Base-by-base conservation (phyloP, 768 basidiomycete species). In the Suillus hirtellus region DNA sequence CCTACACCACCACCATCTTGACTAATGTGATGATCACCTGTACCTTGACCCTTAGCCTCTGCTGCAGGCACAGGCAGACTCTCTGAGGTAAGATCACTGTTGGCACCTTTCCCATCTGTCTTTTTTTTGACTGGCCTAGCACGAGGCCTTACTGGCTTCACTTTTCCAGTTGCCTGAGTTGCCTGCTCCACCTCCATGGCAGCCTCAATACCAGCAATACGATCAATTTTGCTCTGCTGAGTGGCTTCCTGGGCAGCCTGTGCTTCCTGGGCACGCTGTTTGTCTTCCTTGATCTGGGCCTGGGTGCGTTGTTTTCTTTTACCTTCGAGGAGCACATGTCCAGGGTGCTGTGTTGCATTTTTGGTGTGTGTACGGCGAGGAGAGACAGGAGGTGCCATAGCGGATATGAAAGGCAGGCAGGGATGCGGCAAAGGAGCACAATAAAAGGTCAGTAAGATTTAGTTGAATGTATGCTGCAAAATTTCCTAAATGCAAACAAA, bases 301-400 rank as follows among this genome's bases (percentile, higher is more conserved):
- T 47, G 24, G 40, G 60, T 64, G 34, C 8, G 42, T 7, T 15
- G 6, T 37, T 64, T 64, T 21, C 40, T n/a, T 21, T 35, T 54
- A 9, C 53, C 40, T 14, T 64, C 60, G 12, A 61, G 54, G 15
- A 64, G 31, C n/a, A 64, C 31, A 0, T 17, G 64, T 6, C 60
- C 60, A 15, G 64, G 64, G 12, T 27, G 47, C n/a, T 64, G 64
- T 40, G 21, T 59, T 7, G 55, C 37, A 38, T 64, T 64, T 21
- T 64, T 64, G 10, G 9, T 8, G 21, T 7, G 11, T 21, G 64
- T 64, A 43, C 17, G 63, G 21, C 8, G 34, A 37, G 19, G 37
- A 34, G 56, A 50, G 40, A 35, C 17, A 12, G 44, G 14, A 34
- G 38, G n/a, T 47, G n/a, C 38, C 63, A 54, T 64, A 6, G 15